A percentile compares a stretch with the other conserved stretches of the same genome.
Evolutionary conservation across 2,329 filamentous ascomycete species (phyloP).

Genomic region (Tolypocladium paradoxum): DNA sequence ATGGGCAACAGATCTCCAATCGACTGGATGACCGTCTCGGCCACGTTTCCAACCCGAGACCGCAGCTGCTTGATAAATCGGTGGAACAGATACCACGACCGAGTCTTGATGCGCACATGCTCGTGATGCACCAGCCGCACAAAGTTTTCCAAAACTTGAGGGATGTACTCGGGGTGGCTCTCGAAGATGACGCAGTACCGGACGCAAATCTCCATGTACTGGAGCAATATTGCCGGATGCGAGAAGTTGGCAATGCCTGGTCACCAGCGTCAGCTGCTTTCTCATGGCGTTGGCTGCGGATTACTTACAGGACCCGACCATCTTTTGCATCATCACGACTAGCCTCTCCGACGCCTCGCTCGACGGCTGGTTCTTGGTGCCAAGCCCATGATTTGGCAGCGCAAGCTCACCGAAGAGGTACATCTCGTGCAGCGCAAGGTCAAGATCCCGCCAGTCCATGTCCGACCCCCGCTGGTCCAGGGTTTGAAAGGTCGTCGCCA

Average conservation of each 20-base stretch:
- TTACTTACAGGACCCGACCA: constrained; percentile 77
- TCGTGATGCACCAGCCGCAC: constrained; percentile 82
- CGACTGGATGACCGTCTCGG: constrained; percentile 83
- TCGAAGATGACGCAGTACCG: constrained; percentile 92
- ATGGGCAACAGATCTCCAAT: constrained; percentile 82
- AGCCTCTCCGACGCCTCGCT: constrained; percentile 70
- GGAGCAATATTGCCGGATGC: constrained; percentile 84
- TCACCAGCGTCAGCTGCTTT: not conserved
- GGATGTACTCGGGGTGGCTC: constrained; percentile 68
- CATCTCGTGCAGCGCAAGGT: constrained; percentile 91
- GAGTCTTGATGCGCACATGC: constrained; percentile 74
- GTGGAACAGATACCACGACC: constrained; percentile 96
- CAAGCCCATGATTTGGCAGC: constrained; percentile 78
- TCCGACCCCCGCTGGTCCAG: constrained; percentile 61
- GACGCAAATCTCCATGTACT: constrained; percentile 98
- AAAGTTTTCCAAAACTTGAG: constrained; percentile 81
- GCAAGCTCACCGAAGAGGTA: constrained; percentile 90
- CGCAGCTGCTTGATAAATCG: constrained; percentile 84
- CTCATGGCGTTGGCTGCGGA: not conserved
- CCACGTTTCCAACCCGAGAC: constrained; percentile 74
- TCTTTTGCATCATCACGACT: constrained; percentile 85
- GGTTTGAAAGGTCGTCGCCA: constrained; percentile 78
- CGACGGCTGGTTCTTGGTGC: constrained; percentile 72
- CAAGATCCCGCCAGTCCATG: constrained; percentile 90
- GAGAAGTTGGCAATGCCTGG: constrained; percentile 72